Evolutionary conservation across 2,329 filamentous ascomycete species (phyloP), one percentile per base, ranked within the genome.

Genomic region (Monosporascus sp.): DNA sequence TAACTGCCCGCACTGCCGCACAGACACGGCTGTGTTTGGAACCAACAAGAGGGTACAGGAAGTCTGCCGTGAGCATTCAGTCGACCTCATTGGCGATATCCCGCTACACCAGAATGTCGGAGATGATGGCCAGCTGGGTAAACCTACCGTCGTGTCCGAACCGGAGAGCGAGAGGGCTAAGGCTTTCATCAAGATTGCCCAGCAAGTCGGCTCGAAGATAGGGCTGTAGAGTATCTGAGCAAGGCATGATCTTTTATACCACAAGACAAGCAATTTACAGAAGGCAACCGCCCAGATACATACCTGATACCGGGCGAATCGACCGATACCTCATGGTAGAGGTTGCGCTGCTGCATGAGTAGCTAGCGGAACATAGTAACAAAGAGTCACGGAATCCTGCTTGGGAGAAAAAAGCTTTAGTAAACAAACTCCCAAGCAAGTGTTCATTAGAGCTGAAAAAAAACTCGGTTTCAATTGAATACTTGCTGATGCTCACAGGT

Each of bases 61-160:
- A 27, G 81, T 92, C 61, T 96, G 92, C 64, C 69, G 75, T 37
- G 84, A 90, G 53, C 78, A 92, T 44, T 80, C 81, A 0, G 83
- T 97, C 50, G 80, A 87, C n/a, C 83, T 97, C 58, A 73, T 99
- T 3, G 93, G 90, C 1, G 89, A 97, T 67, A 87, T 99, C 41
- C 93, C 93, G 6, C 77, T 99, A 48, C 90, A 97, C 68, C 84
- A 88, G 4, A 83, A 78, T 49, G 95, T 97, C 22, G 95, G 91
- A 54, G 87, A 90, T 52, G 90, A 97, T 70, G 90, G 89, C 1
- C 90, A 96, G 69, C 76, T 81, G 20, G 94, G 94, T 1, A 90
- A 88, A 69, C 94, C 94, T 4, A 97, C 92, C 1, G 89, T 97
- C 0, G 90, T 96, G 2, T 82, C 90, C 1, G 90, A 96, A 68